A percentile compares a stretch with the other conserved stretches of the same genome.
Evolutionary conservation across 768 basidiomycete genomes (phyloP).

Genomic region (Hygrophorus pudorinus): DNA sequence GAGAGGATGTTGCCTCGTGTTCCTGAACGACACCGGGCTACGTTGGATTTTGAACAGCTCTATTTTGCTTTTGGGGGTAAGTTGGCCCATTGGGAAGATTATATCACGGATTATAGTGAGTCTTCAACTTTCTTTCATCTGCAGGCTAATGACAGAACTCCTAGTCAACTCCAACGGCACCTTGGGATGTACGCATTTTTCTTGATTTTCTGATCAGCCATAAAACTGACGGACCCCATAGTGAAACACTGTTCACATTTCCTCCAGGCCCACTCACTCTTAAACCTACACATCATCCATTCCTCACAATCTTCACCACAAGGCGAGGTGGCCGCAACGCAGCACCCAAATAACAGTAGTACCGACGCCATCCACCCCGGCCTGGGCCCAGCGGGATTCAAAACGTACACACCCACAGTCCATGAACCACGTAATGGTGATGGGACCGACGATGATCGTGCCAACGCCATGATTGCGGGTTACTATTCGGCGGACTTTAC

Average conservation of each 20-base stretch:
- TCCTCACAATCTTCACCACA: slow-evolving; percentile 49
- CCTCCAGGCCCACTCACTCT: slow-evolving; percentile 72
- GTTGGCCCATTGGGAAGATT: slow-evolving; percentile 76
- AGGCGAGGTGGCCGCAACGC: slow-evolving; percentile 20
- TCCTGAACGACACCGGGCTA: slow-evolving; percentile 45
- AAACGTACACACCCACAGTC: slow-evolving; percentile 41
- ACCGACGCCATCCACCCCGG: slow-evolving; percentile 37
- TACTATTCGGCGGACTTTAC: slow-evolving; percentile 58
- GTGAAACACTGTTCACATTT: slow-evolving; percentile 77
- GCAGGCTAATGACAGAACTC: not conserved
- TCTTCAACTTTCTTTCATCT: not conserved
- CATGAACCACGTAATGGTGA: slow-evolving; percentile 18
- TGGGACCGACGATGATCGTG: slow-evolving; percentile 18
- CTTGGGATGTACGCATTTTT: slow-evolving; percentile 45
- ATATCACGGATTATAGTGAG: slow-evolving; percentile 63
- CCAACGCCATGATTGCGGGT: slow-evolving; percentile 28
- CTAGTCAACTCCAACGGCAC: slow-evolving; percentile 68
- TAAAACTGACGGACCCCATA: slow-evolving; percentile 18
- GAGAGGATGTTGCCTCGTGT: slow-evolving; percentile 58
- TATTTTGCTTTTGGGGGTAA: slow-evolving; percentile 81
- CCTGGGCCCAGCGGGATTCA: slow-evolving; percentile 54
- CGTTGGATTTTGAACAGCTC: slow-evolving; percentile 60
- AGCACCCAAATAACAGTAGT: slow-evolving; percentile 28
- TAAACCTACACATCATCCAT: slow-evolving; percentile 84
- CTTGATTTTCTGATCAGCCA: not conserved